These are phyloP conservation scores for Termitomyces sp. DNA, from an alignment of 768 basidiomycete genomes.

Conservation along the genomic window DNA sequence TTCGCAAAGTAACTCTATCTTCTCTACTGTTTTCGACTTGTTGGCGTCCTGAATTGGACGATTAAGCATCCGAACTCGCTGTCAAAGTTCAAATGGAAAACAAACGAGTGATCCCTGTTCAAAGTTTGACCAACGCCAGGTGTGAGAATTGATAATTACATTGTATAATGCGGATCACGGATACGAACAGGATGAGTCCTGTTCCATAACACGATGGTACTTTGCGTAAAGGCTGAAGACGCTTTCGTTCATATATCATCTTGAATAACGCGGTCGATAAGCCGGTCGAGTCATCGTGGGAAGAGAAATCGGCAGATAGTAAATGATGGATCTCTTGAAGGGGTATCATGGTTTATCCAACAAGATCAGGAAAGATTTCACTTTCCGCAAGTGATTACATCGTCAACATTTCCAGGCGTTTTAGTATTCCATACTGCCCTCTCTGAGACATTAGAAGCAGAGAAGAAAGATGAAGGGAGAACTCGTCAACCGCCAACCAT, in stretches of 20 bases:
- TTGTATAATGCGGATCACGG: background rate
- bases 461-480: background rate
- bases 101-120: background rate
- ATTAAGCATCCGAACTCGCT: background rate
- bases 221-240: background rate
- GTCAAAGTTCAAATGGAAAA: background rate
- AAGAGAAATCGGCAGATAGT: background rate
- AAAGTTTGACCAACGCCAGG: background rate
- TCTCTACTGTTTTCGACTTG: background rate
- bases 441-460: conserved; percentile 19
- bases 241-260: background rate
- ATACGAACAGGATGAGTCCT: background rate
- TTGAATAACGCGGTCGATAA: background rate
- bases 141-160: background rate
- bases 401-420: conserved; percentile 38
- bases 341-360: background rate
- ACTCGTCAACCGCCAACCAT: background rate
- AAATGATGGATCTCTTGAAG: background rate
- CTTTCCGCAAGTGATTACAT: conserved; percentile 22
- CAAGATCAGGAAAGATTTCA: background rate
- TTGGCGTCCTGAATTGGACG: background rate
- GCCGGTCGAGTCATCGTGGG: background rate
- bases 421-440: conserved; percentile 30
- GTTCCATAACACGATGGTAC: background rate
- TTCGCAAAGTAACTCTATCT: background rate